phyloP scores from a whole-genome alignment of 768 basidiomycete species.

The Naganishia onofrii region DNA sequence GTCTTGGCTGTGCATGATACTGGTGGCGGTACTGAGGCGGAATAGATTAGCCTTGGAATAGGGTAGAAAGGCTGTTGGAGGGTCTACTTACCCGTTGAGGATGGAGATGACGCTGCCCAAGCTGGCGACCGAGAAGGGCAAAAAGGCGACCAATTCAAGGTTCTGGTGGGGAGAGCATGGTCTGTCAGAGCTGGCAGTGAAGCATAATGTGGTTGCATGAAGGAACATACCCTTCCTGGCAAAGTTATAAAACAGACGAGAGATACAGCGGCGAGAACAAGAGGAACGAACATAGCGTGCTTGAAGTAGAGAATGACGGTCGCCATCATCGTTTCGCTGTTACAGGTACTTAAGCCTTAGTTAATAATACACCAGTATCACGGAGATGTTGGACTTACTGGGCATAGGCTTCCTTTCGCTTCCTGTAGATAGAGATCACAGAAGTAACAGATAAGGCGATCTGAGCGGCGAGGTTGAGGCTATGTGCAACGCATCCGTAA shows the following conservation, averaged over 20 bases:
- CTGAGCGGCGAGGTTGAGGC: not conserved
- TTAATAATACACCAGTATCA: not conserved
- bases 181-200: too few relatives aligned
- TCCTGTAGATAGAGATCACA: not conserved
- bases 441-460: not conserved
- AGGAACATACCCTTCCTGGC: not conserved
- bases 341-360: not conserved
- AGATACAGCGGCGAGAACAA: not conserved
- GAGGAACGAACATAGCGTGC: not conserved
- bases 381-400: too few relatives aligned
- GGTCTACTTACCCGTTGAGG: not conserved
- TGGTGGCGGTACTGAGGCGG: not conserved
- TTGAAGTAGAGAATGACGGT: not conserved
- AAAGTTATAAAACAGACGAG: not conserved
- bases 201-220: too few relatives aligned
- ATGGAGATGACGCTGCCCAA: slow-evolving; percentile 10
- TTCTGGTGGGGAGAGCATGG: not conserved
- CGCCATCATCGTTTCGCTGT: not conserved
- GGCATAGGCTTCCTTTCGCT: not conserved
- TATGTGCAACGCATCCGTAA: not conserved
- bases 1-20: not conserved
- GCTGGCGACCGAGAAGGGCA: not conserved
- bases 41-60: not conserved
- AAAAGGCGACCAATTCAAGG: not conserved
- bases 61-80: not conserved